phyloP scores from a whole-genome alignment of 2,329 filamentous ascomycete genomes.

The Aschersonia sp. region DNA sequence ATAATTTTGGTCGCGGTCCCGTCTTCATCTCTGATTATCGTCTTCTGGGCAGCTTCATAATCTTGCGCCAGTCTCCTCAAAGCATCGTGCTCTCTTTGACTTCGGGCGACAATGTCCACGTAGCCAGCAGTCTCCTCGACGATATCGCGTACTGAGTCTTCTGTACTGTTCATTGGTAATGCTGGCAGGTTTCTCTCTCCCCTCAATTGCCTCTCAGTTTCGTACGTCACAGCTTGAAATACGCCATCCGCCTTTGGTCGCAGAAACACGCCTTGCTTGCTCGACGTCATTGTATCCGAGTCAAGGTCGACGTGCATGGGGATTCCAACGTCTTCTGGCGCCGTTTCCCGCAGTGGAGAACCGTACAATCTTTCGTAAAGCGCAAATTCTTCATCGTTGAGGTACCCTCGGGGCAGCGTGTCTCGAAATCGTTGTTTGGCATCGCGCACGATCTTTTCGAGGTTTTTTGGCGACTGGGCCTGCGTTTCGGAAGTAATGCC shows the following conservation, averaged over 20 bases:
- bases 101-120: conserved; percentile 34
- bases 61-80: conserved; percentile 41
- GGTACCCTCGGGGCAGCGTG: conserved; percentile 54
- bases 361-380: conserved; percentile 76
- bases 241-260: conserved; percentile 39
- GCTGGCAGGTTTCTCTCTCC: conserved; percentile 2
- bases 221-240: conserved; percentile 46
- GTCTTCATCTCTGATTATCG: conserved; percentile 16
- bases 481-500: too few species aligned
- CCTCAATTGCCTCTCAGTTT: conserved; percentile 8
- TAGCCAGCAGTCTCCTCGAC: conserved; percentile 20
- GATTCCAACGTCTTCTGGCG: conserved; percentile 42
- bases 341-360: conserved; percentile 48
- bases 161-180: not conserved
- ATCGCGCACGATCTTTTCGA: conserved; percentile 52
- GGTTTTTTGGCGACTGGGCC: conserved; percentile 14
- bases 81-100: conserved; percentile 37
- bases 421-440: conserved; percentile 66
- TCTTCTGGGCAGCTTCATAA: conserved; percentile 32
- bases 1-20: not conserved
- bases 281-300: conserved; percentile 6
- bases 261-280: conserved; percentile 30
- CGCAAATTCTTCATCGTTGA: conserved; percentile 54
- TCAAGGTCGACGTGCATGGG: conserved; percentile 24
- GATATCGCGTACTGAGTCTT: not conserved